Conservation (phyloP, 179 eudicot species). For the Camellia oleifera region DNA sequence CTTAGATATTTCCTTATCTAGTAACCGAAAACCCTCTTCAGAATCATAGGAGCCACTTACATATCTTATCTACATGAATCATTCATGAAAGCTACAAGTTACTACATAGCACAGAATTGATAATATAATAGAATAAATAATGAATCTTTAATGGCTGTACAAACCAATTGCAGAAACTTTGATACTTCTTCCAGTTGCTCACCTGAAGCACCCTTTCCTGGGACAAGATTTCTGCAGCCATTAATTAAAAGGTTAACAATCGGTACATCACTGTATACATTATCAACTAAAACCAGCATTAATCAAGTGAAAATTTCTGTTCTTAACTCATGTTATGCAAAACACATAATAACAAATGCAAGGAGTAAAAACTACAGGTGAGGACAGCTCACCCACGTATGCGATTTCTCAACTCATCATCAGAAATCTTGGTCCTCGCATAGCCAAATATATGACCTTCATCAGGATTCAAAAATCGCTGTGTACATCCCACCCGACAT, state of each 20-base stretch:
- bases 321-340: background rate
- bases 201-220: slow-evolving; percentile 36
- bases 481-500: slow-evolving; percentile 1
- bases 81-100: slow-evolving; percentile 3
- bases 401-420: slow-evolving; percentile 70
- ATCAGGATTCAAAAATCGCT: slow-evolving; percentile 70
- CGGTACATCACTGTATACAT: background rate
- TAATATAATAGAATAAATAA: background rate
- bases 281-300: background rate
- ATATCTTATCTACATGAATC: slow-evolving; percentile 62
- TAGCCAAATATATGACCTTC: slow-evolving; percentile 92
- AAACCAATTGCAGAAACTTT: slow-evolving; percentile 70
- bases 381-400: slow-evolving; percentile 58
- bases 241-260: background rate
- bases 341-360: background rate
- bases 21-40: slow-evolving; percentile 61
- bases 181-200: slow-evolving; percentile 46
- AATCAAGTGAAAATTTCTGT: background rate
- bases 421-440: slow-evolving; percentile 86
- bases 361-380: background rate
- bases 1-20: slow-evolving; percentile 68
- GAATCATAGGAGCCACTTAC: slow-evolving; percentile 86
- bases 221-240: slow-evolving; percentile 55
- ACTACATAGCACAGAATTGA: background rate
- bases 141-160: background rate